Conservation (phyloP, 75 land plant genomes). For the Sequoiadendron giganteum region DNA sequence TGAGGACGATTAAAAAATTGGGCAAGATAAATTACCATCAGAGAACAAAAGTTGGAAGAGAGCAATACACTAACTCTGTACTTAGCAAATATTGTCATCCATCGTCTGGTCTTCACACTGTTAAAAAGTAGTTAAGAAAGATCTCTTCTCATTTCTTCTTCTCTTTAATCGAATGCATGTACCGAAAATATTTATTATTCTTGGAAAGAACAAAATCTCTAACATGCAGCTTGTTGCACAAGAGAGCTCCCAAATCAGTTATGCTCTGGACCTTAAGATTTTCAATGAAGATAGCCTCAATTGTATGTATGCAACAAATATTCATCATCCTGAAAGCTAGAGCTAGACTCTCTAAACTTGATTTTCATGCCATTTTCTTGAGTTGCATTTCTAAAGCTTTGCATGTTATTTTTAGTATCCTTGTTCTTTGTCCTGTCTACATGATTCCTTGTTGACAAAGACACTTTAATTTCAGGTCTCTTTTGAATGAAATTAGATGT, state of each 20-base stretch:
- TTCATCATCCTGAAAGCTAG: constrained; percentile 5
- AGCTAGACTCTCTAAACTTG: not conserved
- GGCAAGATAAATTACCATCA: not conserved
- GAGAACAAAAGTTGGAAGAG: not conserved
- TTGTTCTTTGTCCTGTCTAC: not conserved
- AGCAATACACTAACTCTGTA: not conserved
- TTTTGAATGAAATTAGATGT: not conserved
- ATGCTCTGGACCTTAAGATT: constrained; percentile 2
- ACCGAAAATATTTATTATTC: not conserved
- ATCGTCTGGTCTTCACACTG: not conserved
- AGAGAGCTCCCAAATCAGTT: not conserved
- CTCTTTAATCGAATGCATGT: not conserved
- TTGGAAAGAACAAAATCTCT: not conserved
- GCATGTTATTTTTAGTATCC: too few relatives aligned
- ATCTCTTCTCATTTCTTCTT: not conserved
- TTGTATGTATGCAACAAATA: not conserved
- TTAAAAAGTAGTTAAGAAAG: not conserved
- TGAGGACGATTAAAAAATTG: not conserved
- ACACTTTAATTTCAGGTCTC: not conserved
- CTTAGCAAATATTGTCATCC: not conserved
- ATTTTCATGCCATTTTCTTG: not conserved
- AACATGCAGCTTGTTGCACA: not conserved
- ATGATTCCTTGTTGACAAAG: not conserved
- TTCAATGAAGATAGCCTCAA: constrained; percentile 7
- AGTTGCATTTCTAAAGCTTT: not conserved